Percentiles rank a stretch among this genome's conserved stretches.
Conservation (phyloP, 352 stramenopile genomes). For the Phytophthora europaea region DNA sequence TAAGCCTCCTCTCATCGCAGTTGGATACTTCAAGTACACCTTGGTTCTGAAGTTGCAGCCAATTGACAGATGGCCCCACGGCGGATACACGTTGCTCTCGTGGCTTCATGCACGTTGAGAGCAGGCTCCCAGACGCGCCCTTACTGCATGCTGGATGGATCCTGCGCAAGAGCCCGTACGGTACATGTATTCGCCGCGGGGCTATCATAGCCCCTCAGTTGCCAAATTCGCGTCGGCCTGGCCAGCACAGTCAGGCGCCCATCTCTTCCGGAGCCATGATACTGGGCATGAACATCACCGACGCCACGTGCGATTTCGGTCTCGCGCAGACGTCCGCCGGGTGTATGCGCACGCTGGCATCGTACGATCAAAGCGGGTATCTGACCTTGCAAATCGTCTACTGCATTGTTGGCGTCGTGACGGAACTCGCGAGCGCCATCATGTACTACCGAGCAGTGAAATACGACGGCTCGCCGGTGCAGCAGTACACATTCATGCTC, state of each 20-base stretch:
- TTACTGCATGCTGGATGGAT: slow-evolving; percentile 23
- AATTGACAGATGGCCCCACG: slow-evolving; percentile 2
- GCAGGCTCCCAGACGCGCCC: slow-evolving; percentile 1
- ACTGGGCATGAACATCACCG: slow-evolving; percentile 37
- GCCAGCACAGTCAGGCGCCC: neutral
- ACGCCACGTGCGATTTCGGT: slow-evolving; percentile 30
- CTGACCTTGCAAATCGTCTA: slow-evolving; percentile 37
- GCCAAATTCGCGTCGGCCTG: slow-evolving; percentile 12
- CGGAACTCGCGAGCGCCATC: slow-evolving; percentile 24
- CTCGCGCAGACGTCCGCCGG: slow-evolving; percentile 25
- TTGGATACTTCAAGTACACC: slow-evolving; percentile 11
- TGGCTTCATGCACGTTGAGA: neutral
- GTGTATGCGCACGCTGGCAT: slow-evolving; percentile 37
- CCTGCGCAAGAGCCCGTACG: slow-evolving; percentile 2
- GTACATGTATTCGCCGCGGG: neutral
- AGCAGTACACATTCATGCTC: slow-evolving; percentile 41
- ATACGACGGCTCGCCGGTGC: slow-evolving; percentile 31
- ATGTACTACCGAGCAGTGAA: slow-evolving; percentile 37
- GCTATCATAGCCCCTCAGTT: slow-evolving; percentile 11
- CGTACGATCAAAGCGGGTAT: slow-evolving; percentile 34
- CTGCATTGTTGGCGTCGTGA: slow-evolving; percentile 29
- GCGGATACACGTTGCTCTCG: slow-evolving; percentile 14
- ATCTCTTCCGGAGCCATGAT: slow-evolving; percentile 2
- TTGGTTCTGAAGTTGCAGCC: neutral
- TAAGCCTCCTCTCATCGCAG: neutral